A percentile compares a stretch with the other conserved stretches of the same genome.
Conservation (phyloP, 2,329 filamentous ascomycete genomes). For the Fusarium verrucosum region DNA sequence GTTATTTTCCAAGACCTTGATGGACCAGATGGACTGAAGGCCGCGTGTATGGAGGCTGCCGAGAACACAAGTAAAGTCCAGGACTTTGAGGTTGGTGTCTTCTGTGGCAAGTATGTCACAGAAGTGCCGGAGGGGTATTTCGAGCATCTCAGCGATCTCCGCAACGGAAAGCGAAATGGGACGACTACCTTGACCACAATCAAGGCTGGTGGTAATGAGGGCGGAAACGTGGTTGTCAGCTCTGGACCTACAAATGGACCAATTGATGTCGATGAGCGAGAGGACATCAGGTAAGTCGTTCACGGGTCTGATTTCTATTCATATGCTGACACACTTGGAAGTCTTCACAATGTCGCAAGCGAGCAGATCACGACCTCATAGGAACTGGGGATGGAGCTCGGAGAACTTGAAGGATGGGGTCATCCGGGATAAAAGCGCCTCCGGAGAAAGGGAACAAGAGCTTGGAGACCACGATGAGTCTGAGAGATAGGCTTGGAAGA, state of each 20-base stretch:
- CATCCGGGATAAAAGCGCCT: slow-evolving; percentile 72
- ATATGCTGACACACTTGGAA: not conserved
- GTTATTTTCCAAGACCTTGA: slow-evolving; percentile 71
- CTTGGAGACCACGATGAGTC: slow-evolving; percentile 73
- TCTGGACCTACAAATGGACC: slow-evolving; percentile 24
- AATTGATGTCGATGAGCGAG: slow-evolving; percentile 18
- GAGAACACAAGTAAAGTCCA: slow-evolving; percentile 62
- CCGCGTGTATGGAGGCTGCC: slow-evolving; percentile 77
- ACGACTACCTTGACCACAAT: slow-evolving; percentile 18
- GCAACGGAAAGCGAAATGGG: slow-evolving; percentile 66
- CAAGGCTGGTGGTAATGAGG: slow-evolving; percentile 19
- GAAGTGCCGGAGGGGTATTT: slow-evolving; percentile 84
- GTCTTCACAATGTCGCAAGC: slow-evolving; percentile 22
- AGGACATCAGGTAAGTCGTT: slow-evolving; percentile 26
- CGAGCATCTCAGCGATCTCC: slow-evolving; percentile 75
- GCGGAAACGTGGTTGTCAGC: slow-evolving; percentile 25
- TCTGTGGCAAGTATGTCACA: slow-evolving; percentile 88
- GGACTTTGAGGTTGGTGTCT: slow-evolving; percentile 90
- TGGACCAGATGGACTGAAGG: slow-evolving; percentile 70
- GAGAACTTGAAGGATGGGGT: slow-evolving; percentile 71
- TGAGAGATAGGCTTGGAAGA: slow-evolving; percentile 72
- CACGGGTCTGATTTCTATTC: not conserved
- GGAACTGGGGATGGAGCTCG: slow-evolving; percentile 69
- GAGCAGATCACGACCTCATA: slow-evolving; percentile 61
- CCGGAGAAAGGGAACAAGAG: slow-evolving; percentile 73